Conservation (phyloP, 2,329 filamentous ascomycete genomes). For the Penicillium paneum region DNA sequence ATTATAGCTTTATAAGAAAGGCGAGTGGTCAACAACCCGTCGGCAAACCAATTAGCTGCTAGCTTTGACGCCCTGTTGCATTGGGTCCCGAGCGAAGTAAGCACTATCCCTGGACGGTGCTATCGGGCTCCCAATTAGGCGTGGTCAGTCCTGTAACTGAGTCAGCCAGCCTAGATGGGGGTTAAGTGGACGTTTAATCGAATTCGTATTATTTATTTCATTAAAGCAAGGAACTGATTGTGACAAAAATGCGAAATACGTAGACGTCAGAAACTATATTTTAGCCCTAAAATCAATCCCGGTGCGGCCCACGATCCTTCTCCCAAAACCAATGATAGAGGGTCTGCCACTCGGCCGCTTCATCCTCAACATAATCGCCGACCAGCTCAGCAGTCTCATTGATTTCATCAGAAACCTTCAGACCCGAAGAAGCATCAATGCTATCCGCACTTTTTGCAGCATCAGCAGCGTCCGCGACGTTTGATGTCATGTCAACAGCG, state of each 20-base stretch:
- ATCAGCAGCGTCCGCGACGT: constrained; percentile 15
- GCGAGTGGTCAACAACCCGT: neutral
- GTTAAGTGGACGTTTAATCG: too few species aligned
- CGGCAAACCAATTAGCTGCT: neutral
- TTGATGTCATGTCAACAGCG: constrained; percentile 33
- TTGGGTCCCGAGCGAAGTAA: neutral
- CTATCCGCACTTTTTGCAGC: constrained; percentile 7
- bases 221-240: neutral
- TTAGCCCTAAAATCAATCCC: neutral
- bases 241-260: neutral
- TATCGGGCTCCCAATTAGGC: neutral
- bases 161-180: too few species aligned
- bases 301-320: constrained; percentile 21
- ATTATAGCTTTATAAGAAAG: neutral
- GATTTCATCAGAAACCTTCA: constrained; percentile 25
- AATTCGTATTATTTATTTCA: neutral
- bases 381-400: constrained; percentile 47
- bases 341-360: constrained; percentile 39
- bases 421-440: constrained; percentile 21
- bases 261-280: neutral
- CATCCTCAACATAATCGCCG: constrained; percentile 46
- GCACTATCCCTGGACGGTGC: neutral
- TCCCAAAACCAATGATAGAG: constrained; percentile 45
- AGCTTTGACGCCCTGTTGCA: neutral
- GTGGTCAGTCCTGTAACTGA: too few species aligned